Conservation (phyloP, 2,329 filamentous ascomycete species). For the Calonectria ilicicola region DNA sequence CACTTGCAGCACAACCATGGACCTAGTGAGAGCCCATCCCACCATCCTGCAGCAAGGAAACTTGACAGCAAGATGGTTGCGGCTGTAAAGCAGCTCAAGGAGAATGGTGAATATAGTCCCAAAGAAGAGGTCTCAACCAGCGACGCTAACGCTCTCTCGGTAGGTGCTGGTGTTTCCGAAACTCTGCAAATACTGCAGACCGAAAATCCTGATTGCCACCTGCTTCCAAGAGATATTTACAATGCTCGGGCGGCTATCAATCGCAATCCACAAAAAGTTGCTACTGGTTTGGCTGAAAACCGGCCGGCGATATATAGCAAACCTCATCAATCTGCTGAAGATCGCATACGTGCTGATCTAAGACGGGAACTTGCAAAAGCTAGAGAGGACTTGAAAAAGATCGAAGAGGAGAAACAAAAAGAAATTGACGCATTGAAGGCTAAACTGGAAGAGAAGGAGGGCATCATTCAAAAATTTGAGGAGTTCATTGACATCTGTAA, state of each 20-base stretch:
- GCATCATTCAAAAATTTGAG: conserved; percentile 72
- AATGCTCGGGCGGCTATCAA: conserved; percentile 76
- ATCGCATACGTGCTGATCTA: conserved; percentile 72
- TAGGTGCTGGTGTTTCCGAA: conserved; percentile 73
- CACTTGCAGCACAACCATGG: conserved; percentile 74
- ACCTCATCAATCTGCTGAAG: conserved; percentile 71
- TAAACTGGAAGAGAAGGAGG: conserved; percentile 72
- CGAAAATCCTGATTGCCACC: conserved; percentile 72
- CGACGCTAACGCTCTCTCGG: conserved; percentile 48
- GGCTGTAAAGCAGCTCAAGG: conserved; percentile 74
- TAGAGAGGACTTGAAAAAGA: conserved; percentile 66
- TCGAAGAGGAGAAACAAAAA: conserved; percentile 67
- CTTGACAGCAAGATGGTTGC: conserved; percentile 76
- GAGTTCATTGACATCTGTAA: conserved; percentile 80
- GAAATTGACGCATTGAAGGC: conserved; percentile 69
- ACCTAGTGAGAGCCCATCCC: conserved; percentile 74
- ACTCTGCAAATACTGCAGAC: conserved; percentile 75
- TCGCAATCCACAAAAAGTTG: conserved; percentile 72
- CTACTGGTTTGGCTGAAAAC: conserved; percentile 69
- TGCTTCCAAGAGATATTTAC: conserved; percentile 75
- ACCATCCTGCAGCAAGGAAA: conserved; percentile 74
- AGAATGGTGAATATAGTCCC: conserved; percentile 65
- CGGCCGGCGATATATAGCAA: conserved; percentile 76
- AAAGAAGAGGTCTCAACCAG: conserved; percentile 24
- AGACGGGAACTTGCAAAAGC: conserved; percentile 70